Conservation (phyloP, 495 filamentous ascomycete species). For the Zalerion maritima region DNA sequence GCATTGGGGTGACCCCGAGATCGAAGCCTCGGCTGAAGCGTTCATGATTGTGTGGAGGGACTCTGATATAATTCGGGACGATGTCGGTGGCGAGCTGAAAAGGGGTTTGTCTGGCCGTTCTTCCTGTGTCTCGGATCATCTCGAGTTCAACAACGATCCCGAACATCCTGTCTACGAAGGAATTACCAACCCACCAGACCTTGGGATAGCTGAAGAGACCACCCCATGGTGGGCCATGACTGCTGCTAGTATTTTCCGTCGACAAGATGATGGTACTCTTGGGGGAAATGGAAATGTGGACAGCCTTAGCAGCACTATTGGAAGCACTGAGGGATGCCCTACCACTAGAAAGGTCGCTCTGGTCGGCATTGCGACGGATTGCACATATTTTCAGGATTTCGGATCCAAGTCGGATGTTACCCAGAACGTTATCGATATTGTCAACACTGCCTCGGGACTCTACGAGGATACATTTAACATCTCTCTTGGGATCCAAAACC, state of each 20-base stretch:
- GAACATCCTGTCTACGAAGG: conserved; percentile 47
- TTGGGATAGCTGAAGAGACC: conserved; percentile 11
- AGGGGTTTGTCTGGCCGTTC: conserved; percentile 17
- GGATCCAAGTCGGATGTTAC: conserved; percentile 41
- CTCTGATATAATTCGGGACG: conserved; percentile 52
- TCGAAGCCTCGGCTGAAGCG: conserved; percentile 46
- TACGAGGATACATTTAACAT: conserved; percentile 92
- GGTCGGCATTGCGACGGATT: conserved; percentile 87
- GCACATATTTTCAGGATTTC: conserved; percentile 65
- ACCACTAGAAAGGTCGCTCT: conserved; percentile 76
- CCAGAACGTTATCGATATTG: conserved; percentile 62
- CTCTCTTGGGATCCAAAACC: conserved; percentile 71
- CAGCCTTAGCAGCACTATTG: conserved; percentile 70
- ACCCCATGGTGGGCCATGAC: conserved; percentile 18
- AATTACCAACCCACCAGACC: too few species aligned
- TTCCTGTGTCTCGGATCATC: conserved; percentile 49
- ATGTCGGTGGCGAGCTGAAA: conserved; percentile 14
- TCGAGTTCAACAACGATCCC: conserved; percentile 54
- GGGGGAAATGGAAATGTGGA: conserved; percentile 72
- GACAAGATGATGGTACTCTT: conserved; percentile 35
- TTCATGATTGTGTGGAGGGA: conserved; percentile 88
- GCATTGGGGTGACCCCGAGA: conserved; percentile 55
- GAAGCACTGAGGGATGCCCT: conserved; percentile 68
- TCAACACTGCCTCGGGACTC: conserved; percentile 74
- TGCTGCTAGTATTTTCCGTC: conserved; percentile 23